Base-by-base conservation (phyloP, 371 early-diverging fungal genomes). In the Mucor saturninus region DNA sequence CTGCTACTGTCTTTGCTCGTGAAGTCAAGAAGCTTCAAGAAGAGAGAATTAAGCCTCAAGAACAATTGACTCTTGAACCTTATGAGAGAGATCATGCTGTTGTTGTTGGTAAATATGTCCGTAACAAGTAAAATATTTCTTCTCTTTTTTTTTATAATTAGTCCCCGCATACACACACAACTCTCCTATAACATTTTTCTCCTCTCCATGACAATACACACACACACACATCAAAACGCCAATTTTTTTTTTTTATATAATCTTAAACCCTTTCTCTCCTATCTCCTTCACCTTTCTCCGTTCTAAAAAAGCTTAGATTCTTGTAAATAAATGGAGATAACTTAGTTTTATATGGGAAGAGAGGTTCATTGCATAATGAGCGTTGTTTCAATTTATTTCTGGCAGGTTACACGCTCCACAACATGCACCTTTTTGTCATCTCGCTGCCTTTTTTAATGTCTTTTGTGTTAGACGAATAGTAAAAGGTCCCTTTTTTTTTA, bases 1-100 rank as follows among this genome's bases (percentile, higher is more conserved):
- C 99, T 35, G 92, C 95, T 54, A 95, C 92, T 49, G 81, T 99
- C 56, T 99, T 99, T 85, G 99, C 99, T n/a, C 89, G 93, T 57
- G 99, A 99, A 86, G 97, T 99, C 62, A 95, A 98, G 86, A 98
- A 98, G 85, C 87, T 99, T 60, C 96, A 96, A 79, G 95, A 95
- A 80, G 97, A 98, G 72, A 91, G 92, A 75, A 95, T 99, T 75
- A 99, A 98, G 89, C 99, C 99, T 59, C 94, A 93, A 79, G 99
- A 99, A 86, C 99, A 99, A 86, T 83, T 99, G 57, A 99, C 99
- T 11, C 86, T 99, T 52, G 99, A 99, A 84, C 99, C 99, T 54
- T 99, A 98, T 79, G 99, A 99, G 85, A 93, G 99, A 86, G 99
- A 99, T 82, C 99, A 99, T 92, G 99, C 99, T 63, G 85, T 99